These are phyloP conservation scores for Aspergillus latus DNA, from an alignment of 2,329 filamentous ascomycete genomes.

Conservation along the genomic window DNA sequence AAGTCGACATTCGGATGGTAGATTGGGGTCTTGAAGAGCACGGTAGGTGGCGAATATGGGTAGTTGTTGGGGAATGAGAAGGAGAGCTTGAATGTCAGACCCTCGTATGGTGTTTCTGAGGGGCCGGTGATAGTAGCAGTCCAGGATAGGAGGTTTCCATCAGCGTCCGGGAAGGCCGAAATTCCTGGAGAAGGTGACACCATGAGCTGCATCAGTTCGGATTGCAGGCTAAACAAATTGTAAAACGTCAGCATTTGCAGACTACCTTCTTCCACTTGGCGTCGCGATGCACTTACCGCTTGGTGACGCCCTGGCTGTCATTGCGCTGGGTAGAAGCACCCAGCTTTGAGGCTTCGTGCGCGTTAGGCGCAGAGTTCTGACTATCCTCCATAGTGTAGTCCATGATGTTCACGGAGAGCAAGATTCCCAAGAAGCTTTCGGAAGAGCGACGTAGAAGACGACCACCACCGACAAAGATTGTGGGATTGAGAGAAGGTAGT, in stretches of 20 bases:
- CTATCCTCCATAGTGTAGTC: constrained; percentile 60
- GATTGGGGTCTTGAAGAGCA: constrained; percentile 97
- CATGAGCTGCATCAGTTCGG: constrained; percentile 98
- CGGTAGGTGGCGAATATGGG: constrained; percentile 84
- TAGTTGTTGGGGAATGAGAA: constrained; percentile 92
- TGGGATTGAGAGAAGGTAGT: not conserved
- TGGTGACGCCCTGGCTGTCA: constrained; percentile 73
- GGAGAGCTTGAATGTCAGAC: constrained; percentile 85
- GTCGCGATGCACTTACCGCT: constrained; percentile 57
- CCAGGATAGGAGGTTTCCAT: constrained; percentile 90
- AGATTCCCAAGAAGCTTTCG: not conserved
- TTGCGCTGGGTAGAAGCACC: constrained; percentile 54
- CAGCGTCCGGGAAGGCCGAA: constrained; percentile 87
- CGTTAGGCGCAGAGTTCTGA: constrained; percentile 67
- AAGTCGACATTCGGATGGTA: constrained; percentile 99
- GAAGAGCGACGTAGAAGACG: not conserved
- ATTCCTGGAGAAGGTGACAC: constrained; percentile 88
- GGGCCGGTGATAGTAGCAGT: constrained; percentile 91
- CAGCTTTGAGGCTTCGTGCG: constrained; percentile 62
- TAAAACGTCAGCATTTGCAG: not conserved
- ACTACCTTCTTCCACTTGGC: not conserved
- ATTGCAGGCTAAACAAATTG: constrained; percentile 69
- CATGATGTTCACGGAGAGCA: constrained; percentile 38
- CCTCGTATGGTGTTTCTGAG: constrained; percentile 84
- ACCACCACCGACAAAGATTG: not conserved